Conservation (phyloP, 768 basidiomycete species). For the Lactarius trivialis region DNA sequence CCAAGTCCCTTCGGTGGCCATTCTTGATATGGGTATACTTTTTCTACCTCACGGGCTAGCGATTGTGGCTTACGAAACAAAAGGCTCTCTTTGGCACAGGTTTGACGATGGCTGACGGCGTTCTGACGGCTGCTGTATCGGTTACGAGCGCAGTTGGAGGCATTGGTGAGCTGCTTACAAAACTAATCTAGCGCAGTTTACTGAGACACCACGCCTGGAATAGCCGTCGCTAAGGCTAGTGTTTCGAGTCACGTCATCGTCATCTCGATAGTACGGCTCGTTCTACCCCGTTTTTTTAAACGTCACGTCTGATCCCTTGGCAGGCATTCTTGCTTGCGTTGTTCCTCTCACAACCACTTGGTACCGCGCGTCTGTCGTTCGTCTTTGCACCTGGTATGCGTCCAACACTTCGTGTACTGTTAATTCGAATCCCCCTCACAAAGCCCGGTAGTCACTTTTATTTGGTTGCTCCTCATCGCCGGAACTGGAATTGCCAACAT, state of each 20-base stretch:
- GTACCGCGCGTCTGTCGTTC: conserved; percentile 46
- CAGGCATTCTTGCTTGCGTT: conserved; percentile 50
- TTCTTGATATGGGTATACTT: conserved; percentile 46
- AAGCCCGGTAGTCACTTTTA: conserved; percentile 38
- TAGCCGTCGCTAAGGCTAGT: conserved; percentile 46
- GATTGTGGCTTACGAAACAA: not conserved
- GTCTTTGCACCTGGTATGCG: conserved; percentile 49
- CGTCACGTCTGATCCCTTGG: not conserved
- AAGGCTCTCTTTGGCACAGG: conserved; percentile 62
- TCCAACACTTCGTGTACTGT: not conserved
- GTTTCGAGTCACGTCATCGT: conserved; percentile 43
- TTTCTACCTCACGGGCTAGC: not conserved
- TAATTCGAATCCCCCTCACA: not conserved
- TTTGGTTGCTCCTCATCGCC: conserved; percentile 51
- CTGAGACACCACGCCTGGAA: not conserved
- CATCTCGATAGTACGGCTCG: conserved; percentile 49
- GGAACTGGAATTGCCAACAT: conserved; percentile 55
- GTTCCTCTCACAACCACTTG: conserved; percentile 55
- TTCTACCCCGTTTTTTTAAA: not conserved
- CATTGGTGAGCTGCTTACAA: conserved; percentile 31
- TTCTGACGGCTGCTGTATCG: conserved; percentile 63
- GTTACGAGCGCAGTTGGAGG: conserved; percentile 63
- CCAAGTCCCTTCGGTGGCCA: conserved; percentile 38
- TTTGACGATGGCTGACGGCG: conserved; percentile 60
- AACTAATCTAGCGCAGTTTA: not conserved